Evolutionary conservation across 2,329 filamentous ascomycete genomes (phyloP).

Genomic region (Curvularia spicifera): DNA sequence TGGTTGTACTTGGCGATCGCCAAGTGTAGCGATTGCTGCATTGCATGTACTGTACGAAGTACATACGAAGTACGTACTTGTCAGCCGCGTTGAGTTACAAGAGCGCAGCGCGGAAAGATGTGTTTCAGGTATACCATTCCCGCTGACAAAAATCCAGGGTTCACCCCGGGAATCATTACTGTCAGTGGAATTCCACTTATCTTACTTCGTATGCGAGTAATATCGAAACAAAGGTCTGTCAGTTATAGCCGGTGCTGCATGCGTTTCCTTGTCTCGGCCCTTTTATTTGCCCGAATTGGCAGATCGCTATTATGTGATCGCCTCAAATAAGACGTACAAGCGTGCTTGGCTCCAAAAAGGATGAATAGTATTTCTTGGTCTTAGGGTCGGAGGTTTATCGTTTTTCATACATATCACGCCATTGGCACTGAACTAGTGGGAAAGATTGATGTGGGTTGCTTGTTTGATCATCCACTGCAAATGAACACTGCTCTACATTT

Average conservation of each 20-base stretch:
- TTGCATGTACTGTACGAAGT: too few species aligned
- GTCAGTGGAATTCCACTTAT: not conserved
- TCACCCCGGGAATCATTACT: not conserved
- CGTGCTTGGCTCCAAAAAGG: not conserved
- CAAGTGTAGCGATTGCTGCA: too few species aligned
- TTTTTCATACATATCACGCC: not conserved
- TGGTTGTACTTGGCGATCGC: not conserved
- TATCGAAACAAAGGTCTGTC: not conserved
- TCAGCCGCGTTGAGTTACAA: not conserved
- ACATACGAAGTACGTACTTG: too few species aligned
- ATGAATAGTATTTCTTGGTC: not conserved
- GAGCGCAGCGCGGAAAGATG: not conserved
- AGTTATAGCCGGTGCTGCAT: not conserved
- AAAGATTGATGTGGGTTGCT: not conserved
- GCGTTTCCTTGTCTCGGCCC: not conserved
- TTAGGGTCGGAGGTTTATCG: not conserved
- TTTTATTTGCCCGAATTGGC: not conserved
- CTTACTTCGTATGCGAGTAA: too few species aligned
- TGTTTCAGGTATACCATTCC: not conserved
- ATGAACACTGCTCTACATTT: not conserved
- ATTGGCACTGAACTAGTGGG: not conserved
- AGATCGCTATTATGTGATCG: not conserved
- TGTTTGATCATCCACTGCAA: not conserved
- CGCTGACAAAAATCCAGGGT: not conserved
- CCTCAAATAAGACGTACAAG: not conserved